Evolutionary conservation across 2,329 filamentous ascomycete genomes (phyloP).

Genomic region (Penicillium sp.): DNA sequence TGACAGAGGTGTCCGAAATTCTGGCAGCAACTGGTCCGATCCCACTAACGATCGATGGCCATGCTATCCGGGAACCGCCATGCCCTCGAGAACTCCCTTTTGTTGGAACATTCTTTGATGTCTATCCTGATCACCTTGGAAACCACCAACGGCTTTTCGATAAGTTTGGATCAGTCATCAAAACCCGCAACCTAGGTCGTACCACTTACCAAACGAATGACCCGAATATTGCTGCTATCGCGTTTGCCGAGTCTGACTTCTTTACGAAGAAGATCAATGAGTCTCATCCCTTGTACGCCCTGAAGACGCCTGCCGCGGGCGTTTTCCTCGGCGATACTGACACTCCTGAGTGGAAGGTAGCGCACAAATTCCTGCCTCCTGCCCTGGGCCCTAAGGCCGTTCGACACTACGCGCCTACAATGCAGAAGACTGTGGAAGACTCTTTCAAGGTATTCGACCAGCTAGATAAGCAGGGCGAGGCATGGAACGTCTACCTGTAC

Average conservation of each 20-base stretch:
- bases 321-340: conserved; percentile 39
- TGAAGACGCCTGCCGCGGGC: conserved; percentile 32
- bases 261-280: conserved; percentile 56
- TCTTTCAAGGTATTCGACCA: conserved; percentile 52
- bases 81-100: conserved; percentile 31
- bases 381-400: conserved; percentile 23
- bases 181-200: conserved; percentile 56
- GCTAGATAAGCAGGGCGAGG: conserved; percentile 50
- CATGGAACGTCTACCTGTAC: conserved; percentile 54
- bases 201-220: conserved; percentile 56
- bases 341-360: conserved; percentile 38
- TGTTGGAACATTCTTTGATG: conserved; percentile 58
- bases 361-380: conserved; percentile 58
- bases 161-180: conserved; percentile 55
- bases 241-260: conserved; percentile 54
- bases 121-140: conserved; percentile 61
- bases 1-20: conserved; percentile 24
- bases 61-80: conserved; percentile 15
- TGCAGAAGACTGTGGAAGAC: conserved; percentile 58
- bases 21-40: conserved; percentile 10
- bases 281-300: conserved; percentile 32
- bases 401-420: conserved; percentile 55
- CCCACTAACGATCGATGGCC: conserved; percentile 17
- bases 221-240: conserved; percentile 49
- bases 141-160: conserved; percentile 59